Percentiles rank a stretch among this genome's conserved stretches.
phyloP scores from a whole-genome alignment of 768 basidiomycete species.

The Gloeophyllum trabeum region DNA sequence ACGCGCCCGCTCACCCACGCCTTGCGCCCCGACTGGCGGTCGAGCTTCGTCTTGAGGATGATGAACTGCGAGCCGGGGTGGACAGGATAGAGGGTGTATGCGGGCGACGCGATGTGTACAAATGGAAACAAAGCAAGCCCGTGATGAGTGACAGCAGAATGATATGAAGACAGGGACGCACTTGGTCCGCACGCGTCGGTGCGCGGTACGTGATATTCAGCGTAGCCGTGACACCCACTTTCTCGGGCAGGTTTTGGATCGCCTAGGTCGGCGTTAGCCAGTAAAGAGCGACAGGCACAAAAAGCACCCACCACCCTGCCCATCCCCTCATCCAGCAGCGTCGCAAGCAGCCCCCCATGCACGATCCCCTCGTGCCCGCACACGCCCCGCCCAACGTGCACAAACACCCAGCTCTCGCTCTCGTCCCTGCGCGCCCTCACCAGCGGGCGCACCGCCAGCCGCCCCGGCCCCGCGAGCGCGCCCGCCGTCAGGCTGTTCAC shows the following conservation, averaged over 20 bases:
- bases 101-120: not conserved
- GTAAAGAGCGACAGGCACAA: conserved; percentile 4
- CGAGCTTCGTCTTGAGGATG: conserved; percentile 60
- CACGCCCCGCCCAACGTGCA: conserved; percentile 78
- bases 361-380: conserved; percentile 94
- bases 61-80: conserved; percentile 49
- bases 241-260: conserved; percentile 72
- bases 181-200: conserved; percentile 86
- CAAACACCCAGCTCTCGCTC: conserved; percentile 52
- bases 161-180: conserved; percentile 12
- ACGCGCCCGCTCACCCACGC: conserved; percentile 56
- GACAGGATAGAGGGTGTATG: not conserved
- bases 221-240: conserved; percentile 88
- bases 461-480: conserved; percentile 79
- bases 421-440: conserved; percentile 70
- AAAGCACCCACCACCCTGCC: conserved; percentile 56
- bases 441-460: conserved; percentile 70
- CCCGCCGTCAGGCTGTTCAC: conserved; percentile 82
- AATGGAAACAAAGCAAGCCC: no score
- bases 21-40: conserved; percentile 70
- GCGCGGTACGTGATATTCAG: conserved; percentile 74
- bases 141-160: not conserved
- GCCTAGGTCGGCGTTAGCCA: conserved; percentile 37
- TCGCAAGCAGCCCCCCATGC: conserved; percentile 88
- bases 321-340: conserved; percentile 78